Evolutionary conservation across 495 filamentous ascomycete species (phyloP).

Genomic region (Rhizodiscina lignyota): DNA sequence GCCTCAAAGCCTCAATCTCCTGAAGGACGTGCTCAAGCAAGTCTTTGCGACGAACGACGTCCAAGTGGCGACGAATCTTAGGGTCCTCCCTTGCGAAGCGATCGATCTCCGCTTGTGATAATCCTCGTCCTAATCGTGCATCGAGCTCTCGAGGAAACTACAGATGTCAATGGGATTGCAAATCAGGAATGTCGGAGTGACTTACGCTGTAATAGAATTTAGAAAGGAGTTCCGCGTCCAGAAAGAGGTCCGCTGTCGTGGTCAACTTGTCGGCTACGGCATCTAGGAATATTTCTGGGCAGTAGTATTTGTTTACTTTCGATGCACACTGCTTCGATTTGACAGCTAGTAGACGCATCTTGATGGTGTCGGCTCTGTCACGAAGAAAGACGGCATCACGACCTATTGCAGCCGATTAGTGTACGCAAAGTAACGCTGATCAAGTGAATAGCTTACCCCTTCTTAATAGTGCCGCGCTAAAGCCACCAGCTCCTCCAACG

Average conservation of each 20-base stretch:
- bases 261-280: conserved; percentile 92
- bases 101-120: conserved; percentile 66
- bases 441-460: too few relatives aligned
- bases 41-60: conserved; percentile 82
- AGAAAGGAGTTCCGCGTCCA: conserved; percentile 90
- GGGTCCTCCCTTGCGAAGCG: conserved; percentile 85
- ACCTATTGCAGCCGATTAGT: conserved; percentile 33
- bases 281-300: conserved; percentile 93
- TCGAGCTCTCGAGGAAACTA: conserved; percentile 86
- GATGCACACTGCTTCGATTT: conserved; percentile 74
- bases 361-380: conserved; percentile 74
- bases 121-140: conserved; percentile 61
- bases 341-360: conserved; percentile 72
- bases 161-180: background rate
- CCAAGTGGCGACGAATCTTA: conserved; percentile 72
- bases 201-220: conserved; percentile 80
- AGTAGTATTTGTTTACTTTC: conserved; percentile 82
- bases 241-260: conserved; percentile 85
- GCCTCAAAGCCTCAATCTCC: conserved; percentile 81
- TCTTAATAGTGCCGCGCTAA: conserved; percentile 62
- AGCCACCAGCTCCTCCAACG: conserved; percentile 74
- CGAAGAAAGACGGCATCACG: conserved; percentile 86
- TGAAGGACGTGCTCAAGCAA: conserved; percentile 77
- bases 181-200: too few relatives aligned
- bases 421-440: too few relatives aligned